Conservation (phyloP, 768 basidiomycete species). For the Serpula lacrymans region DNA sequence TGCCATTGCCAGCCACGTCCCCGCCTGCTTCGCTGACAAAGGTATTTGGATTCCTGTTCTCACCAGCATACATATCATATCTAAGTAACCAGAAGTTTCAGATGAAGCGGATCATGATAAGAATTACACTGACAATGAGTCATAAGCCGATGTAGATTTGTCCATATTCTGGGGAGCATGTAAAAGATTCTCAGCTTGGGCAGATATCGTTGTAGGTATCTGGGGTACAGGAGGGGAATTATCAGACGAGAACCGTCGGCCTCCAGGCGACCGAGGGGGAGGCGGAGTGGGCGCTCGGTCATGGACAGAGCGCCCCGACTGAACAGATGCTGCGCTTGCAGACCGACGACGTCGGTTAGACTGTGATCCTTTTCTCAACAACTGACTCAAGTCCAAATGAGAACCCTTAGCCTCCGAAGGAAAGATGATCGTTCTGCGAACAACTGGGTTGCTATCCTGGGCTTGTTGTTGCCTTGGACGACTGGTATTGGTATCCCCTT, state of each 20-base stretch:
- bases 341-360: slow-evolving; percentile 47
- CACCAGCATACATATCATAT: slow-evolving; percentile 78
- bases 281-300: slow-evolving; percentile 87
- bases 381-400: slow-evolving; percentile 50
- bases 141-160: slow-evolving; percentile 69
- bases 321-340: slow-evolving; percentile 53
- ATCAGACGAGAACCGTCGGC: slow-evolving; percentile 64
- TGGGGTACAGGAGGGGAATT: slow-evolving; percentile 68
- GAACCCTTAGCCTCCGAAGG: slow-evolving; percentile 64
- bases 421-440: slow-evolving; percentile 78
- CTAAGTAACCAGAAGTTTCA: slow-evolving; percentile 36
- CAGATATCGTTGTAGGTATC: slow-evolving; percentile 48
- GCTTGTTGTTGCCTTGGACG: slow-evolving; percentile 26
- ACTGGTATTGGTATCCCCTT: slow-evolving; percentile 21
- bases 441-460: slow-evolving; percentile 45
- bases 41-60: slow-evolving; percentile 38
- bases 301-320: slow-evolving; percentile 70
- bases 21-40: slow-evolving; percentile 33
- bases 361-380: slow-evolving; percentile 53
- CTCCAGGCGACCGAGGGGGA: slow-evolving; percentile 54
- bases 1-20: slow-evolving; percentile 18
- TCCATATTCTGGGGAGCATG: slow-evolving; percentile 46
- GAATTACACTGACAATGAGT: slow-evolving; percentile 62
- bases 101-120: slow-evolving; percentile 11
- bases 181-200: slow-evolving; percentile 36